Evolutionary conservation across 345 rosid genomes (phyloP), one percentile per base, ranked within the genome.

Genomic region (Melaleuca alternifolia): DNA sequence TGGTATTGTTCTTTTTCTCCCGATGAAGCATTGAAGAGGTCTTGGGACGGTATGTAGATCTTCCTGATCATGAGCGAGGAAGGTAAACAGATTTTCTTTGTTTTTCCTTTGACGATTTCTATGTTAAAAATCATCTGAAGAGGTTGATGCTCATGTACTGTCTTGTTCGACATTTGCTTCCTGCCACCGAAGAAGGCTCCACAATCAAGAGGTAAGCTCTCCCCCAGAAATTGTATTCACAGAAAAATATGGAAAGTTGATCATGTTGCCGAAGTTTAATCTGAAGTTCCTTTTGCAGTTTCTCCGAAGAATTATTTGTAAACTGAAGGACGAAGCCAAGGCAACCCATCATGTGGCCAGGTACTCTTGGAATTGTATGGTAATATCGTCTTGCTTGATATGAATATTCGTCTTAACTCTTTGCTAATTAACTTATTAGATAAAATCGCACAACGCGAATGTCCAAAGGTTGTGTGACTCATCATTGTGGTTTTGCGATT

Each of bases 61-160:
- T 92, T 75, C 89, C 93, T 10, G 93, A 93, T 52, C 90, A 90
- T 65, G 91, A 93, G 28, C 87, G 92, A 85, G 93, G 93, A 85
- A 84, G 93, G 93, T 91, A 86, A 87, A 86, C 3, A 84, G 41
- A 54, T 79, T 20, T 15, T 59, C 46, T 56, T 3, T 30, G n/a
- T 26, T 33, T 12, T 54, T 33, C 26, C 50, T 84, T 56, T 23
- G 33, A 57, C 18, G n/a, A 52, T 41, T 37, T 13, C 48, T 37
- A 71, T 71, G 1, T 18, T 10, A 71, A 11, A 33, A 21, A 37
- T 71, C 81, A 71, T 71, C 81, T 21, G 81, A 71, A 71, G 81
- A 20, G 48, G 1, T 71, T 37, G 81, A 71, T 41, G 23, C 81
- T 37, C 26, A 71, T 48, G 13, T 5, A 71, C 48, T 37, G 81